Evolutionary conservation across 768 basidiomycete genomes (phyloP), one percentile per base, ranked within the genome.

Genomic region (Amanita pseudoporphyria): DNA sequence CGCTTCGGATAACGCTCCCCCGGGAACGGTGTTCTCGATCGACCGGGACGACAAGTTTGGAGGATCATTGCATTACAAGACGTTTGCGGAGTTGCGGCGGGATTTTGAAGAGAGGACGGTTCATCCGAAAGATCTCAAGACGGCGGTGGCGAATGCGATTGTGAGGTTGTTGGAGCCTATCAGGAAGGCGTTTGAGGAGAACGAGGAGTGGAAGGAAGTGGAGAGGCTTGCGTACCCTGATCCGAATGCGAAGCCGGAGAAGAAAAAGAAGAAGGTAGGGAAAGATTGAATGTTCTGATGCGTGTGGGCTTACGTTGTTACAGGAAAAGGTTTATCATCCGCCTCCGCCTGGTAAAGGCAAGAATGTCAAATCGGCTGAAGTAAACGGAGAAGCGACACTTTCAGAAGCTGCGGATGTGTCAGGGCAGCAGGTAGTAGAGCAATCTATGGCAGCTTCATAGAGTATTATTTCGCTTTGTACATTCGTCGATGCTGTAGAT

Each of bases 121-220:
- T 3, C 92, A 96, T 64, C 96, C 96, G 6, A 83, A 80, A 28
- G 96, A 96, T 65, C 67, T 98, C 61, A 99, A 99, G 72, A 65
- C 64, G 3, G 76, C 80, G 0, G 88, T 95, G 13, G 75, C 77
- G 37, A 78, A 81, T 30, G 83, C 80, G 10, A 82, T 98, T 62
- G 74, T 78, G 59, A 71, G 71, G 21, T 67, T 99, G 37, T 66
- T 98, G 50, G 80, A 78, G 16, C 94, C 95, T 0, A 82, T 99
- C 43, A 77, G 85, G 54, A 77, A 80, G 54, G 76, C 79, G 45
- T 97, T 90, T 59, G 75, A 83, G 57, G 77, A 69, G 54, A 81
- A 79, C 58, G 75, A 83, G 57, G 90, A 90, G 61, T 97, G 90
- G 82, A 79, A 87, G 64, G 71, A 70, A 58, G 70, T 84, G 5